A percentile compares a stretch with the other conserved stretches of the same genome.
phyloP scores from a whole-genome alignment of 2,329 filamentous ascomycete species.

The Metarhizium humberi region DNA sequence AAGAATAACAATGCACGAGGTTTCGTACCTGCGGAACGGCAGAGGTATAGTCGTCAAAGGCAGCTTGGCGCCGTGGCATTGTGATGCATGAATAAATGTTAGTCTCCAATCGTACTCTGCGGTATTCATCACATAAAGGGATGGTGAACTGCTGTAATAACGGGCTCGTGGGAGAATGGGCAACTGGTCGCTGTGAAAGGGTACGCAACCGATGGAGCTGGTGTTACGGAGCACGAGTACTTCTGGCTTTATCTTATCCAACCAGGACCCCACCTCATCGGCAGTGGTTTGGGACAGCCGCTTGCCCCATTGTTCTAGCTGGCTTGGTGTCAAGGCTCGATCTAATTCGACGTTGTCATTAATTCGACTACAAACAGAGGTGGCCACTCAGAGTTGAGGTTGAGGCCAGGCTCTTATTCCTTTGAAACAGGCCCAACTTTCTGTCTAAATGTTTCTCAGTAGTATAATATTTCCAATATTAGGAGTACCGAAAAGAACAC shows the following conservation, averaged over 20 bases:
- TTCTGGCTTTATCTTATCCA: too few species aligned
- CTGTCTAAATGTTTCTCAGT: too few species aligned
- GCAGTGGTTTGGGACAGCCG: too few species aligned
- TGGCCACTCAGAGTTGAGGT: not conserved
- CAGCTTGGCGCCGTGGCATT: slow-evolving; percentile 36
- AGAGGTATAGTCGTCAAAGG: slow-evolving; percentile 36
- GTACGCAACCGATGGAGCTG: too few species aligned
- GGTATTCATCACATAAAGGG: not conserved
- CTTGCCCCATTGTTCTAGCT: too few species aligned
- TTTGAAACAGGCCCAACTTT: not conserved
- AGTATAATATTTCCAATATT: too few species aligned
- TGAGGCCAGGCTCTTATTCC: not conserved
- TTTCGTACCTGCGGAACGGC: slow-evolving; percentile 34
- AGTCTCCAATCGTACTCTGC: not conserved
- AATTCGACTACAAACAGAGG: not conserved
- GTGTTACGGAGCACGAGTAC: too few species aligned
- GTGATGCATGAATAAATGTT: slow-evolving; percentile 8
- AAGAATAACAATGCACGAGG: not conserved
- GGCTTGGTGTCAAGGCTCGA: too few species aligned
- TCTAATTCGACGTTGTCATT: too few species aligned
- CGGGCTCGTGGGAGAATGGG: not conserved
- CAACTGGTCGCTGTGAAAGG: not conserved
- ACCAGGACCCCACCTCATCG: too few species aligned
- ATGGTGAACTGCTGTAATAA: not conserved
- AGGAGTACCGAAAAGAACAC: not conserved